Evolutionary conservation across 805 yeast species (phyloP), one percentile per base, ranked within the genome.

Genomic region (Scheffersomyces amazonensis): DNA sequence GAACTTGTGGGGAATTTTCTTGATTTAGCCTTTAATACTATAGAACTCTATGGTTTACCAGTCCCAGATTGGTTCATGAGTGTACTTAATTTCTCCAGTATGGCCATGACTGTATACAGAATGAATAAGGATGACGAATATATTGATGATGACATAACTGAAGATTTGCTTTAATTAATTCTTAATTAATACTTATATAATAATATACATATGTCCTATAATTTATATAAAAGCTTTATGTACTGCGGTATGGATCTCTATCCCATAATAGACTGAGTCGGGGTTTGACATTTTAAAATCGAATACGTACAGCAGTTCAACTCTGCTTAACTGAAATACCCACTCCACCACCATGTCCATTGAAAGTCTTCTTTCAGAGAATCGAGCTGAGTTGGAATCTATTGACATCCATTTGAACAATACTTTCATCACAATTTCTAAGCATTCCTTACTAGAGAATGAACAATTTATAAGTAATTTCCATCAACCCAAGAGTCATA

Each of bases 121-220:
- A 69, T 69, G 75, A 69, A 69, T 52, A 69, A 69, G 50, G 73
- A 69, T 42, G 73, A 68, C 42, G 75, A 68, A 53, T 68, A 69
- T 39, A 44, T 56, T 16, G 73, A 69, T 46, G 75, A 67, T 43
- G 71, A 66, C 39, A 60, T 68, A 10, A 54, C 65, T 16, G 71
- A 69, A 39, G 73, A 69, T 38, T 48, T 68, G 34, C 54, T 66
- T 37, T 66, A 53, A 38, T 13, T 24, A 27, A n/a, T n/a, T n/a
- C n/a, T n/a, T n/a, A n/a, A n/a, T n/a, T n/a, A n/a, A n/a, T n/a
- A n/a, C n/a, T n/a, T n/a, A n/a, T n/a, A n/a, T n/a, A n/a, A n/a
- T n/a, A n/a, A n/a, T n/a, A n/a, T n/a, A n/a, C n/a, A n/a, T n/a
- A n/a, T n/a, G n/a, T n/a, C n/a, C n/a, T n/a, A n/a, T n/a, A n/a